Evolutionary conservation across 1,139 yeast genomes (phyloP), one percentile per base, ranked within the genome.

Genomic region (Lodderomyces orthopsilosis): DNA sequence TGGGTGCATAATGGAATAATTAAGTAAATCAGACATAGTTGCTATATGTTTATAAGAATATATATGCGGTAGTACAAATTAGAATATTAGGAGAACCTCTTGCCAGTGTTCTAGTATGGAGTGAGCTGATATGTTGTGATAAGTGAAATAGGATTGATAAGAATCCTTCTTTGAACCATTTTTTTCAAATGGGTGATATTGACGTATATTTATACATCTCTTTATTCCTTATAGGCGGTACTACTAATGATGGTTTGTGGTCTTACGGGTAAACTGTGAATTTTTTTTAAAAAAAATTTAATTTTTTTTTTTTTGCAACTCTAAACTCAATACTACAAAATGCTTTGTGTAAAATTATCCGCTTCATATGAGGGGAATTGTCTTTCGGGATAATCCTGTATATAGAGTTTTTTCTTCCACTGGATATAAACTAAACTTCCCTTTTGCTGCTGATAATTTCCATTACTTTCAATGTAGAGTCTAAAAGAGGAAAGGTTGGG

Each of bases 281-380:
- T 6, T 27, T n/a, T 27, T 13, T 13, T 14, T 28, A 30, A 30
- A 30, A 30, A 30, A 30, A 30, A 15, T 6, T 5, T 6, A 30
- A 9, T 24, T 24, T 12, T 8, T 24, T 8, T 6, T 24, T 12
- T 24, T n/a, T n/a, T n/a, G n/a, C n/a, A n/a, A n/a, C n/a, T n/a
- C n/a, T n/a, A n/a, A 27, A n/a, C 12, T n/a, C 3, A 27, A n/a
- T n/a, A 27, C 12, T 4, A 13, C 15, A 27, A 27, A n/a, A n/a
- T 15, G 17, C 5, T 27, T 30, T 30, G 32, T 27, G 32, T 13
- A 27, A 13, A 9, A 8, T 30, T 28, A 14, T 28, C 32, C 24
- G 36, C 24, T 33, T 22, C 36, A 18, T 5, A 17, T 34, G 37
- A 19, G 37, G 37, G 37, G 37, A 34, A 21, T 34, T 34, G 10